These are phyloP conservation scores for Linnemannia exigua DNA, from an alignment of 192 early-diverging fungal genomes.

Conservation along the genomic window DNA sequence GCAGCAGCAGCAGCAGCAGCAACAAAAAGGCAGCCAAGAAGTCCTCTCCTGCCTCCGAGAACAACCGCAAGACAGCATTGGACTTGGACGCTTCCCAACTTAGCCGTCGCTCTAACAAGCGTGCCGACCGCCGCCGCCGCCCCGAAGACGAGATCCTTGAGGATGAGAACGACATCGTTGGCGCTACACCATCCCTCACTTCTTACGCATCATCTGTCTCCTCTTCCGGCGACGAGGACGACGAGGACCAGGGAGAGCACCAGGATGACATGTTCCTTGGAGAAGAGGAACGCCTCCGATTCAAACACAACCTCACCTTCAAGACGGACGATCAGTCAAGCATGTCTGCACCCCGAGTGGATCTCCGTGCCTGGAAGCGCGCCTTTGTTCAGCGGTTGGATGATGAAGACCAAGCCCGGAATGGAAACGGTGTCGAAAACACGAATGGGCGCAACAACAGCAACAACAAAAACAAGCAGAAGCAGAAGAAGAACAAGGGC, in stretches of 20 bases:
- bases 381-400: constrained; percentile 31
- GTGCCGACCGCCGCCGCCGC: constrained; percentile 26
- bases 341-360: neutral
- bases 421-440: neutral
- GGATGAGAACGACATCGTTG: neutral
- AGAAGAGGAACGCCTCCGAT: constrained; percentile 34
- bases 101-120: constrained; percentile 38
- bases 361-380: constrained; percentile 35
- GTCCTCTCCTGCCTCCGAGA: neutral
- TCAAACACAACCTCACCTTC: constrained; percentile 54
- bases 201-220: neutral
- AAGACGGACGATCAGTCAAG: constrained; percentile 19
- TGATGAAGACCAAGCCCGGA: constrained; percentile 20
- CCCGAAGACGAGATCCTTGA: constrained; percentile 13
- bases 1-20: neutral
- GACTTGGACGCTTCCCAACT: neutral
- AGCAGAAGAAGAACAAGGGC: constrained; percentile 1
- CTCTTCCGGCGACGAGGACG: neutral
- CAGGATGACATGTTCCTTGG: neutral
- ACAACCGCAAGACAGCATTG: neutral
- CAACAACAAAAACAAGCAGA: neutral
- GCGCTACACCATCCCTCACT: neutral
- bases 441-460: neutral
- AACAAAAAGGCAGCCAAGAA: constrained; percentile 11
- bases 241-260: neutral